Evolutionary conservation across 2,329 filamentous ascomycete species (phyloP).

Genomic region (Beauveria brongniartii): DNA sequence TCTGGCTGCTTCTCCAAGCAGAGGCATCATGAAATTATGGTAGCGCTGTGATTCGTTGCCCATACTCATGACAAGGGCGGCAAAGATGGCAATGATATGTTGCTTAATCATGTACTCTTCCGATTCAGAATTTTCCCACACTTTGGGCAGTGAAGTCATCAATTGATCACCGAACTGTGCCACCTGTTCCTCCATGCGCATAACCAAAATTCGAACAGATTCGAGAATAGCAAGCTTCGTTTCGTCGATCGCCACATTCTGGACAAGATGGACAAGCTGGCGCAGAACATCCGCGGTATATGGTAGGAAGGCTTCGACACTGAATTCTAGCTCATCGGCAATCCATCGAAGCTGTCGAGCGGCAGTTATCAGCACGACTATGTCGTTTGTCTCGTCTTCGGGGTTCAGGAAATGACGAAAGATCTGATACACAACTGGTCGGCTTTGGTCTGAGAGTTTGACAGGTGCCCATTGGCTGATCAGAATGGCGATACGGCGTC

Average conservation of each 20-base stretch:
- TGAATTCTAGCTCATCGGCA: slow-evolving; percentile 79
- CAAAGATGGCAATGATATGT: slow-evolving; percentile 77
- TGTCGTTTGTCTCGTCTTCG: slow-evolving; percentile 72
- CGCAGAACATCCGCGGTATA: slow-evolving; percentile 67
- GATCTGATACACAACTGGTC: slow-evolving; percentile 74
- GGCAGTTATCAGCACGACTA: slow-evolving; percentile 86
- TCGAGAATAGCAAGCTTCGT: slow-evolving; percentile 86
- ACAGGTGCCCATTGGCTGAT: slow-evolving; percentile 85
- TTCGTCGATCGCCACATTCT: slow-evolving; percentile 73
- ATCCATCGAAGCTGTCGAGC: slow-evolving; percentile 75
- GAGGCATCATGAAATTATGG: slow-evolving; percentile 70
- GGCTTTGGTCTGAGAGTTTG: slow-evolving; percentile 59
- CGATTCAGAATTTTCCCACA: slow-evolving; percentile 75
- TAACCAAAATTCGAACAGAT: slow-evolving; percentile 73
- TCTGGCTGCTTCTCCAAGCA: slow-evolving; percentile 73
- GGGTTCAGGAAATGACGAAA: slow-evolving; percentile 79
- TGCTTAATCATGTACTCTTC: slow-evolving; percentile 93
- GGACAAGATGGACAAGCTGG: slow-evolving; percentile 67
- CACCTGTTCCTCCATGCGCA: slow-evolving; percentile 69
- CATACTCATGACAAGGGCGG: slow-evolving; percentile 80
- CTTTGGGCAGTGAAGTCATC: slow-evolving; percentile 65
- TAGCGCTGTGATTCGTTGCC: slow-evolving; percentile 69
- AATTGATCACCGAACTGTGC: slow-evolving; percentile 67
- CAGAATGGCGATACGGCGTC: slow-evolving; percentile 80
- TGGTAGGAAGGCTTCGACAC: slow-evolving; percentile 63